phyloP scores from a whole-genome alignment of 192 early-diverging fungal species.

The Coemansia asiatica region DNA sequence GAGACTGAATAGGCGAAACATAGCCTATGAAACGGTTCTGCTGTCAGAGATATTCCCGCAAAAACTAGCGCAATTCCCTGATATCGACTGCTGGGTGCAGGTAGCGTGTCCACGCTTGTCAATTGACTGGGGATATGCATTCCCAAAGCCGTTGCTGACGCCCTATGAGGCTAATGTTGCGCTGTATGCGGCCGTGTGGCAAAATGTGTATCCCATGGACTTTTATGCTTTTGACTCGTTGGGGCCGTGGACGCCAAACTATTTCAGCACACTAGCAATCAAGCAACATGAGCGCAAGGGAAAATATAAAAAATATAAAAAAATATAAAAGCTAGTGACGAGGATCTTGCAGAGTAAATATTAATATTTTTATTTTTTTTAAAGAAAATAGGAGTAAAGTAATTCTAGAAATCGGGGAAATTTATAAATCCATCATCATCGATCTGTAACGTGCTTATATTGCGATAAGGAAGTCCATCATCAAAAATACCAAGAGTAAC shows the following conservation, averaged over 20 bases:
- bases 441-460: neutral
- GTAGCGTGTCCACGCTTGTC: slow-evolving; percentile 94
- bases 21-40: slow-evolving; percentile 71
- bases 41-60: slow-evolving; percentile 94
- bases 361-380: too few species aligned
- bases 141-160: slow-evolving; percentile 83
- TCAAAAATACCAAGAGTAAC: neutral
- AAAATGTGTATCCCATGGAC: slow-evolving; percentile 95
- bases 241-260: slow-evolving; percentile 94
- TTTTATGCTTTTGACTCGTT: slow-evolving; percentile 90
- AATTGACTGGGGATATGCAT: slow-evolving; percentile 99
- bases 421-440: neutral
- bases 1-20: slow-evolving; percentile 61
- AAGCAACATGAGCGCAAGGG: slow-evolving; percentile 28
- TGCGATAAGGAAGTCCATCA: neutral
- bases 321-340: too few species aligned
- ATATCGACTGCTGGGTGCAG: slow-evolving; percentile 91
- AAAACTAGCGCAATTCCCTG: slow-evolving; percentile 85
- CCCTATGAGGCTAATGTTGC: slow-evolving; percentile 95
- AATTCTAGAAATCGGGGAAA: neutral
- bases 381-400: neutral
- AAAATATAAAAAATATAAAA: too few species aligned
- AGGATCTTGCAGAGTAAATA: too few species aligned
- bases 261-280: slow-evolving; percentile 52
- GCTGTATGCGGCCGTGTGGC: slow-evolving; percentile 75